These are phyloP conservation scores for Austroboletus novae-zelandiae DNA, from an alignment of 1,284 basidiomycete genomes.

Conservation along the genomic window DNA sequence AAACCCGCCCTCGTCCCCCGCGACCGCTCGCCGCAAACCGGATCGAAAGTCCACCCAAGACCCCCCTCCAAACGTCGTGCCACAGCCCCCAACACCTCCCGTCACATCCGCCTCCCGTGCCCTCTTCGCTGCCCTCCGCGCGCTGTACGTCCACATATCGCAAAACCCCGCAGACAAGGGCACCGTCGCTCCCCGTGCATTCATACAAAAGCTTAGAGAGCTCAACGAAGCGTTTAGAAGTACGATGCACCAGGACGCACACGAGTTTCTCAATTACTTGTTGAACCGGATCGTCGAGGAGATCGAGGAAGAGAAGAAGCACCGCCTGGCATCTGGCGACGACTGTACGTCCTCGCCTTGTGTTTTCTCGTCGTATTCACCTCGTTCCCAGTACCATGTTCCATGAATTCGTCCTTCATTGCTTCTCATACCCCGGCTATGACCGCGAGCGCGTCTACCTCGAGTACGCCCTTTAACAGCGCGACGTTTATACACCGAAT, in stretches of 20 bases:
- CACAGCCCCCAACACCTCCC: conserved; percentile 29
- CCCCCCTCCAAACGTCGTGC: conserved; percentile 17
- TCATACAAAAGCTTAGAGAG: conserved; percentile 88
- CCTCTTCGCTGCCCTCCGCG: conserved; percentile 86
- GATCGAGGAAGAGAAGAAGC: conserved; percentile 70
- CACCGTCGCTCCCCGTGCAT: conserved; percentile 81
- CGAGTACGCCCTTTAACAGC: conserved; percentile 41
- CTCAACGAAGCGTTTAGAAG: conserved; percentile 85
- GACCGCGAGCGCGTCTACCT: conserved; percentile 42
- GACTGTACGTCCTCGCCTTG: conserved; percentile 19
- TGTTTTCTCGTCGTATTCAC: conserved; percentile 4
- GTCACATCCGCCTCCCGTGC: conserved; percentile 69
- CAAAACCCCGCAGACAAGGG: conserved; percentile 75
- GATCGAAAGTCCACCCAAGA: conserved; percentile 46
- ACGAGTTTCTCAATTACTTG: conserved; percentile 95
- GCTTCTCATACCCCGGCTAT: conserved; percentile 37
- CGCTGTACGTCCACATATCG: conserved; percentile 85
- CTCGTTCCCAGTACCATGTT: conserved; percentile 48
- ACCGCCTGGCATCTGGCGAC: conserved; percentile 37
- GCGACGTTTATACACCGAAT: conserved; percentile 88
- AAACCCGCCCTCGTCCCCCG: conserved; percentile 25
- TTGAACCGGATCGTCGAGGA: conserved; percentile 94
- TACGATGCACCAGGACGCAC: conserved; percentile 92
- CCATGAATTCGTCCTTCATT: conserved; percentile 52
- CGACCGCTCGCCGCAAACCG: conserved; percentile 43